Evolutionary conservation across 139 green algal species (phyloP), one percentile per base, ranked within the genome.

Genomic region (Chlorella sp.): DNA sequence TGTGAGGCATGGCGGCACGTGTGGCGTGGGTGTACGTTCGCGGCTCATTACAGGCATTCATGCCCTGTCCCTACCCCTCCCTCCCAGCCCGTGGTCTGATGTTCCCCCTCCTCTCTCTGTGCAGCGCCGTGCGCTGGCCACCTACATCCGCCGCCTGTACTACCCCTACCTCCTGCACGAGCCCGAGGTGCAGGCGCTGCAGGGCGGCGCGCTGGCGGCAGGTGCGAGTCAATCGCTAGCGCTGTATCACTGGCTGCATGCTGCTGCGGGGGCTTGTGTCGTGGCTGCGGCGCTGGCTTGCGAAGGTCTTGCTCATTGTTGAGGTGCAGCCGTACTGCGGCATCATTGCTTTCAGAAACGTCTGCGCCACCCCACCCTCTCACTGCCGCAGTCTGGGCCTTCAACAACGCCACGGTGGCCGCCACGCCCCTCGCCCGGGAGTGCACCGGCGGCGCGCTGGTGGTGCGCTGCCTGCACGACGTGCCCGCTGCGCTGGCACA

Each of bases 131-230:
- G 94, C 94, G 14, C 86, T 96, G 58, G 73, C 93, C 43, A 96
- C 95, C 14, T 99, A 99, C 92, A 91, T 98, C 78, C 92, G 91
- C 65, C 93, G 97, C 38, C 88, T 98, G 40, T 99, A 99, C 92
- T 87, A 93, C 83, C 93, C 94, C 30, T 94, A 91, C 87, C 82
- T 98, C 46, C 78, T 95, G 76, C 82, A 84, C 26, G 90, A 94
- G 81, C 95, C 95, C 0, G 44, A 86, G 56, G 32, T 96, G 62
- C 46, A 62, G 58, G 30, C 51, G 30, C n/a, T 34, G n/a, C 65
- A 43, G 43, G 58, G 54, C 40, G 30, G 38, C 20, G 51, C 74
- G 7, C 74, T 81, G 74, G 34, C 65, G 38, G 76, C 76, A 43
- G 76, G 76, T 70, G 54, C 28, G n/a, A n/a, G n/a, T n/a, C n/a